Evolutionary conservation across 768 basidiomycete species (phyloP), one percentile per base, ranked within the genome.

Genomic region (Collybia sordida): DNA sequence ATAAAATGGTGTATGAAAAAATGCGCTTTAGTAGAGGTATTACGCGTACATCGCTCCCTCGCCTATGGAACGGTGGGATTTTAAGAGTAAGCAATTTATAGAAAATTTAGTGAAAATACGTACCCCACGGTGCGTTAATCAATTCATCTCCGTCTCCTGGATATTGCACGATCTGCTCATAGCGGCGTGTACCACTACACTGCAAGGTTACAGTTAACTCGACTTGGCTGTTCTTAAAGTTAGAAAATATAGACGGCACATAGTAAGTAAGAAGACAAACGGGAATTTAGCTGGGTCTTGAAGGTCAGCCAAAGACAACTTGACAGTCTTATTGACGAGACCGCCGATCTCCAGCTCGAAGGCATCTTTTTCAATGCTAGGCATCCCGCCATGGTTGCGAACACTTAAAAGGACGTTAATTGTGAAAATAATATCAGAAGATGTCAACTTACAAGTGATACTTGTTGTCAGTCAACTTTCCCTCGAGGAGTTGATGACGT

Each of bases 91-190:
- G 27, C 31, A 31, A 31, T 31, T 3, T 31, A 31, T 11, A 6
- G 27, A 5, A 27, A 27, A 37, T 9, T 17, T 18, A 48, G 35
- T 6, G 25, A 25, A 42, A 47, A 11, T 24, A 51, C 62, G n/a
- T 34, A 63, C 72, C 72, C 73, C 78, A 79, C 14, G 77, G 77
- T 17, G 76, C 75, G 42, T 75, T 76, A 52, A 77, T 77, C 21
- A 81, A 63, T 51, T 80, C 79, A 46, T 80, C 78, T 21, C 77
- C 79, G 27, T 81, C 79, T 11, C 78, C 80, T 3, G 79, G 79
- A 53, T 80, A 80, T 54, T 77, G 67, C 31, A 62, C 54, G 45
- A 81, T 79, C 56, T 81, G 79, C 45, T 80, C 76, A 8, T 79
- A 69, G 21, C 79, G 74, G 8, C 80, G 64, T 0, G 78, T 80